Conservation (phyloP, 2,329 filamentous ascomycete species). For the Phoma herbarum region DNA sequence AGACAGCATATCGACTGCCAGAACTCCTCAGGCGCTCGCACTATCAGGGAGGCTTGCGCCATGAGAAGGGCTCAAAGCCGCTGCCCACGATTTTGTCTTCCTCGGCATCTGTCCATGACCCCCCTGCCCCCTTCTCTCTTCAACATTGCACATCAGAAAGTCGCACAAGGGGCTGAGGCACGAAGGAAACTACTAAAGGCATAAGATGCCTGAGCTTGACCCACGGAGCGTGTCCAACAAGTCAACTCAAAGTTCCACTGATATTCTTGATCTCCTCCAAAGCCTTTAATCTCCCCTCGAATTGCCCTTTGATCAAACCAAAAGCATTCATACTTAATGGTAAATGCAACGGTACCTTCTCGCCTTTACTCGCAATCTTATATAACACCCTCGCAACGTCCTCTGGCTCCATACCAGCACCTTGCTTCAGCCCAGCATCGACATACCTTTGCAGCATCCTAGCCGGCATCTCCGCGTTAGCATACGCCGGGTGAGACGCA, state of each 20-base stretch:
- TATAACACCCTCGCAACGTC: conserved; percentile 45
- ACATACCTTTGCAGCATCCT: conserved; percentile 44
- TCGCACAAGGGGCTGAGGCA: background rate
- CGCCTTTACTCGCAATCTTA: conserved; percentile 41
- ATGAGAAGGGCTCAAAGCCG: background rate
- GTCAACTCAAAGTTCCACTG: conserved; percentile 34
- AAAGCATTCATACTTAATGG: conserved; percentile 53
- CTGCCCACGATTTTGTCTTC: background rate
- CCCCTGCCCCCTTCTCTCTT: too few relatives aligned
- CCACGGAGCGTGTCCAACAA: background rate
- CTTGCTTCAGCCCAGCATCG: conserved; percentile 47
- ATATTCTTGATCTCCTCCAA: conserved; percentile 50
- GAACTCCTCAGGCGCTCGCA: background rate
- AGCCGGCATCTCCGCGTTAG: conserved; percentile 27
- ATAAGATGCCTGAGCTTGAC: background rate
- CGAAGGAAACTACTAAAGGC: background rate
- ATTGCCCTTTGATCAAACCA: conserved; percentile 44
- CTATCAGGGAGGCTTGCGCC: too few relatives aligned
- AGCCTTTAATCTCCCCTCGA: conserved; percentile 42
- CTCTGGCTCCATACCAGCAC: conserved; percentile 39
- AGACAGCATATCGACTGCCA: background rate
- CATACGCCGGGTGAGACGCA: conserved; percentile 28
- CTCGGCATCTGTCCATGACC: background rate
- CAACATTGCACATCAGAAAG: background rate
- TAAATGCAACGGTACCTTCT: conserved; percentile 53